A percentile compares a stretch with the other conserved stretches of the same genome.
Evolutionary conservation across 129 eudicot species (phyloP).

Genomic region (Logfia minima): DNA sequence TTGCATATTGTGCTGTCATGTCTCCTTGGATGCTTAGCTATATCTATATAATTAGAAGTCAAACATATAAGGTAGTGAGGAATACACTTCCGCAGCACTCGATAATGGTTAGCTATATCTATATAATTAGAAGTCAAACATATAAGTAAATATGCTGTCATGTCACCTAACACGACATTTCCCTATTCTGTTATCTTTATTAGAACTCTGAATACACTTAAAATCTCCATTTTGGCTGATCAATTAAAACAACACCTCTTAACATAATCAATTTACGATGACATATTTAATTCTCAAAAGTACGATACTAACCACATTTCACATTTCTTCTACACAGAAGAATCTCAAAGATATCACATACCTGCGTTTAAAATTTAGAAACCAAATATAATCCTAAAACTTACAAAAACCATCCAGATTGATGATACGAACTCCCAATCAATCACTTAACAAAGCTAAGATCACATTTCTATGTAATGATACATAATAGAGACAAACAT

Average conservation of each 20-base stretch:
- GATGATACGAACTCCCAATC: constrained; percentile 3
- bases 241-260: background rate
- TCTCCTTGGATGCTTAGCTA: constrained; percentile 7
- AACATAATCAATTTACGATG: background rate
- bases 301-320: constrained; percentile 1
- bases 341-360: background rate
- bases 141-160: no score
- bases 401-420: constrained; percentile 3
- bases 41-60: constrained; percentile 2
- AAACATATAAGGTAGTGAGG: constrained; percentile 13
- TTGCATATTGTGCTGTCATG: constrained; percentile 1
- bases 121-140: no score
- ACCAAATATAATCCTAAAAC: background rate
- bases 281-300: background rate
- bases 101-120: no score
- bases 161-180: background rate
- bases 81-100: background rate
- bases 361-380: background rate
- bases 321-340: background rate
- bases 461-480: constrained; percentile 10
- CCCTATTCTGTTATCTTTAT: background rate
- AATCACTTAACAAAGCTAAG: background rate
- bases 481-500: constrained; percentile 13
- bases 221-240: background rate
- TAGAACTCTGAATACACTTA: background rate